Base-by-base conservation (phyloP, 164 flowering plant species). In the Nymphaea thermarum region DNA sequence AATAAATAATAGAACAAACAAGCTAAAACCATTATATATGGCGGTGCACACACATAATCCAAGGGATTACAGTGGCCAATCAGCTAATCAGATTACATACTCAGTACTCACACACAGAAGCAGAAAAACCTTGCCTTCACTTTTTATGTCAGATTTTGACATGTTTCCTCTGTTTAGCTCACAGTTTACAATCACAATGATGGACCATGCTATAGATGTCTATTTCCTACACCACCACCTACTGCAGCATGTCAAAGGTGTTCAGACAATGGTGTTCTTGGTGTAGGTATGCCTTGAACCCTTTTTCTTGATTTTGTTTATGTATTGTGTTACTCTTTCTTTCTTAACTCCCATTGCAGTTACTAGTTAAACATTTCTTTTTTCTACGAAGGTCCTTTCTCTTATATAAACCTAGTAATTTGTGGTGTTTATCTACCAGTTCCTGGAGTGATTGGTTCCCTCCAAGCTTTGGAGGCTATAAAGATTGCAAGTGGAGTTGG, bases 211-310 rank as follows among this genome's bases (percentile, higher is more conserved):
- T 94, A 94, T 76, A 79, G 96, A 70, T 91, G 98, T 77, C 75
- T 94, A 67, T 91, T 94, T 84, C 97, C 98, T 68, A 78, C 82
- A 44, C 96, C 98, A 62, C 98, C 98, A 18, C 98, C 98, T 62
- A 73, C 89, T 47, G 77, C 93, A 14, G 97, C 97, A 66, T 94
- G 98, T 61, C 97, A 94, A 75, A 86, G 97, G 75, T 94, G 98
- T 75, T 78, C 98, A 3, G 98, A 94, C 75, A 87, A 91, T 82
- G 98, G 98, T 64, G 98, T 94, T 73, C 82, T 94, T n/a, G 98
- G 98, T 73, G 97, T 91, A 43, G 98, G 97, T 89, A 76, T 74
- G 83, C 71, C 36, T 25, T 25, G 36, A 25, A 25, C 36, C 36
- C 36, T 25, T 25, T 25, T 25, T 25, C 36, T 25, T 25, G 36